Evolutionary conservation across 202 grass and related monocot species (phyloP).

Genomic region (Bolboschoenoplectus hybrid): DNA sequence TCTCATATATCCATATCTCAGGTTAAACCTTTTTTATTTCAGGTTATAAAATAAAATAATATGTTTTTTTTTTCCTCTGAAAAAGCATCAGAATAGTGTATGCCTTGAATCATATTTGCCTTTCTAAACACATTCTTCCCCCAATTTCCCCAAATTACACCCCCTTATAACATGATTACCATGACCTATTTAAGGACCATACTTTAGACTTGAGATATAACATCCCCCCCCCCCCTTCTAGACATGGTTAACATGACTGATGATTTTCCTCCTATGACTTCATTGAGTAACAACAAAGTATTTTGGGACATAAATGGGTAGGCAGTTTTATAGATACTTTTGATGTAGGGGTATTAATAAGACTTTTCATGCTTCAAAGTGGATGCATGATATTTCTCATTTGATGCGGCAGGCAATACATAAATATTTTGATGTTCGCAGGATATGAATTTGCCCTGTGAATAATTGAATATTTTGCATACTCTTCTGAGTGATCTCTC

Average conservation of each 20-base stretch:
- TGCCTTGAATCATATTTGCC: neutral
- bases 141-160: neutral
- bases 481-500: neutral
- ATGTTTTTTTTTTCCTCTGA: neutral
- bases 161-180: neutral
- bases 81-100: neutral
- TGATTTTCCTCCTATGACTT: neutral
- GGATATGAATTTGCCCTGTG: neutral
- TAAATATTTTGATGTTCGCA: neutral
- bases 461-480: constrained; percentile 1
- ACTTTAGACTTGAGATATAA: neutral
- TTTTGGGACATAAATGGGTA: neutral
- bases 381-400: constrained; percentile 11
- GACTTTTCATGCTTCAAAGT: neutral
- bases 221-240: too few relatives aligned
- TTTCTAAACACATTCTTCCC: neutral
- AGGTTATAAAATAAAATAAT: neutral
- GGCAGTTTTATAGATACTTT: neutral
- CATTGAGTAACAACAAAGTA: neutral
- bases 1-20: constrained; percentile 94
- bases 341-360: neutral
- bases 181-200: neutral
- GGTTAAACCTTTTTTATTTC: constrained; percentile 52
- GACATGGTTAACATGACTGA: neutral
- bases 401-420: neutral